Conservation (phyloP, 345 rosid genomes). For the Eucalyptus urophylla region DNA sequence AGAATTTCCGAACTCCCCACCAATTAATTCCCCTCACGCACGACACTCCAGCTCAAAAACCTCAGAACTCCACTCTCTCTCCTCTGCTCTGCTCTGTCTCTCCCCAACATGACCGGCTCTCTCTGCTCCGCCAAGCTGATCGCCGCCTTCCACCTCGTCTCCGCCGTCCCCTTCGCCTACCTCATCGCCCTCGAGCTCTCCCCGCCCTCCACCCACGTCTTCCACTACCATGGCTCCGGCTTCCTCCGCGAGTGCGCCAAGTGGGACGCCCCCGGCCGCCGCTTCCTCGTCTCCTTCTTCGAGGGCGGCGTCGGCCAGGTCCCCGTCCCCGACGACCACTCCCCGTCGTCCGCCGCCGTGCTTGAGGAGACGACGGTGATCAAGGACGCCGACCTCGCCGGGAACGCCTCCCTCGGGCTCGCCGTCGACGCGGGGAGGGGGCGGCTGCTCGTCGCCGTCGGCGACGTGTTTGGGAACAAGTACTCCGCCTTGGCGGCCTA, state of each 20-base stretch:
- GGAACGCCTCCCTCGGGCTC: constrained; percentile 63
- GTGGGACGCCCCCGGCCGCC: constrained; percentile 62
- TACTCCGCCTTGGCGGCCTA: constrained; percentile 62
- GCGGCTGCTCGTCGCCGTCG: constrained; percentile 55
- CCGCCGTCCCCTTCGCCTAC: constrained; percentile 66
- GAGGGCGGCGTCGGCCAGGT: constrained; percentile 71
- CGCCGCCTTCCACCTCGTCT: constrained; percentile 27
- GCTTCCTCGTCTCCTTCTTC: constrained; percentile 72
- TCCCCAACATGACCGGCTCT: constrained; percentile 1
- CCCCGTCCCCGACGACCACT: constrained; percentile 25
- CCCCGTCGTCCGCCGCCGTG: constrained; percentile 1
- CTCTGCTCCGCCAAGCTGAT: constrained; percentile 27
- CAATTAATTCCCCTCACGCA: neutral
- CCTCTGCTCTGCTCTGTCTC: neutral
- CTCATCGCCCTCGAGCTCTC: constrained; percentile 46
- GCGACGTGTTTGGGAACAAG: constrained; percentile 40
- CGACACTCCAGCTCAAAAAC: neutral
- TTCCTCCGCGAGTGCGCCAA: constrained; percentile 81
- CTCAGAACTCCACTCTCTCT: neutral
- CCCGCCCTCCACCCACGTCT: constrained; percentile 44
- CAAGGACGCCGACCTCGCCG: constrained; percentile 52
- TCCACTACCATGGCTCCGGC: constrained; percentile 60
- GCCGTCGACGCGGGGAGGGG: constrained; percentile 48
- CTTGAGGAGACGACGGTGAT: constrained; percentile 47
- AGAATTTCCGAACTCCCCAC: neutral